Conservation (phyloP, 2,329 filamentous ascomycete species). For the Ophiognomonia clavigignenti-juglandacearum region DNA sequence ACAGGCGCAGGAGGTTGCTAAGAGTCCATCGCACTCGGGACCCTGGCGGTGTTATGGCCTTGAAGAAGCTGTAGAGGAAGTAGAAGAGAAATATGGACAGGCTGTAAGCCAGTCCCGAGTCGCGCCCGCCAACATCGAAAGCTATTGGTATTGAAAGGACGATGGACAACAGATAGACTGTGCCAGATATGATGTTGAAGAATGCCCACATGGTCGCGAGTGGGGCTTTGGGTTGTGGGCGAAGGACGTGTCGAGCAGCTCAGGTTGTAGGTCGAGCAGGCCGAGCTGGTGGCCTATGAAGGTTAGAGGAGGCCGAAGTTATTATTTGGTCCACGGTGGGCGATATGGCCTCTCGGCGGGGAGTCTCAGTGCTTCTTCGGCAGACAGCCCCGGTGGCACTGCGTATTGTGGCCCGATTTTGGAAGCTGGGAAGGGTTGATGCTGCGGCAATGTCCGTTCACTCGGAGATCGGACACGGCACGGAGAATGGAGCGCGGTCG, state of each 20-base stretch:
- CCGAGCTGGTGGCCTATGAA: neutral
- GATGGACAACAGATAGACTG: slow-evolving; percentile 84
- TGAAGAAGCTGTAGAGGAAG: slow-evolving; percentile 77
- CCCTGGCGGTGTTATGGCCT: slow-evolving; percentile 72
- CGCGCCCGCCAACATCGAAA: slow-evolving; percentile 94
- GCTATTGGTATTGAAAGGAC: slow-evolving; percentile 94
- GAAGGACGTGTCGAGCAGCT: neutral
- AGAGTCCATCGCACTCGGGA: slow-evolving; percentile 72
- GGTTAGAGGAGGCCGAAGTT: neutral
- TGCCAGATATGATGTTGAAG: slow-evolving; percentile 72
- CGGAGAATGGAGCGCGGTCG: too few species aligned
- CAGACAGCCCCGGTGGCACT: neutral
- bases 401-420: neutral
- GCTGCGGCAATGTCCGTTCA: too few species aligned
- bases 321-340: neutral
- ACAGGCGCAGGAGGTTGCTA: slow-evolving; percentile 63
- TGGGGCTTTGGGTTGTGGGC: slow-evolving; percentile 15
- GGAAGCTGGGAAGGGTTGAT: too few species aligned
- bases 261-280: neutral
- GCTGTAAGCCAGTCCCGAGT: slow-evolving; percentile 91
- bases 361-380: neutral
- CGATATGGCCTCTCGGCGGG: neutral
- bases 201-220: slow-evolving; percentile 67
- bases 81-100: slow-evolving; percentile 87
- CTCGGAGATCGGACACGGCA: too few species aligned